Base-by-base conservation (phyloP, 305 asterid genomes). In the Stenogyne calaminthoides region DNA sequence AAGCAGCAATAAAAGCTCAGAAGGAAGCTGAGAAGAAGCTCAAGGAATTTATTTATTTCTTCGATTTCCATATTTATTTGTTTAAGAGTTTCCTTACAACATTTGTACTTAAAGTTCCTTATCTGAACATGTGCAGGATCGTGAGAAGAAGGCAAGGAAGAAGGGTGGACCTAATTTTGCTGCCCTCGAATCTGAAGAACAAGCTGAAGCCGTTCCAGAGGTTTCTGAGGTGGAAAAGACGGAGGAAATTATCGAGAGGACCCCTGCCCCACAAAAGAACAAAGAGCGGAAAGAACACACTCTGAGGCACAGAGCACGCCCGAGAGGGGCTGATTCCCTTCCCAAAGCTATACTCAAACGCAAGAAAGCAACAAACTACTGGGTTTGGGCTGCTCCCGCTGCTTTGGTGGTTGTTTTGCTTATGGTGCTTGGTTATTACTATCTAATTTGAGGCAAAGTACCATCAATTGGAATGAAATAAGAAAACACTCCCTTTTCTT, bases 21-120 rank as follows among this genome's bases (percentile, higher is more conserved):
- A 89, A 86, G 80, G 98, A 90, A 83, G 98, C 97, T n/a, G 96
- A 90, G 81, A 90, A 88, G 88, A 92, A 92, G 80, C 90, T 82
- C 71, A 92, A 90, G 91, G 98, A 61, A 86, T 58, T 72, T 62
- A 65, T 40, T 49, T 27, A 12, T 66, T 52, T 9, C 34, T 16
- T 36, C 34, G 39, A 1, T 4, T 27, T 39, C 64, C 12, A 46
- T 14, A 32, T 42, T 42, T 46, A 47, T n/a, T 42, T 9, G 59
- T 9, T n/a, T 57, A 37, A 16, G 3, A 47, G 19, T 37, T n/a
- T 36, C 72, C 32, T 54, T 22, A 19, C 67, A 25, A 44, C 6
- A n/a, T 20, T 7, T 25, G 27, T 19, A 56, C 62, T 69, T 42
- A 75, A 62, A 19, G 62, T 37, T 8, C 4, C 14, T 15, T 7